A percentile compares a stretch with the other conserved stretches of the same genome.
These are phyloP conservation scores for Oryza meridionalis DNA, from an alignment of 176 grass and related monocot species.

Conservation along the genomic window DNA sequence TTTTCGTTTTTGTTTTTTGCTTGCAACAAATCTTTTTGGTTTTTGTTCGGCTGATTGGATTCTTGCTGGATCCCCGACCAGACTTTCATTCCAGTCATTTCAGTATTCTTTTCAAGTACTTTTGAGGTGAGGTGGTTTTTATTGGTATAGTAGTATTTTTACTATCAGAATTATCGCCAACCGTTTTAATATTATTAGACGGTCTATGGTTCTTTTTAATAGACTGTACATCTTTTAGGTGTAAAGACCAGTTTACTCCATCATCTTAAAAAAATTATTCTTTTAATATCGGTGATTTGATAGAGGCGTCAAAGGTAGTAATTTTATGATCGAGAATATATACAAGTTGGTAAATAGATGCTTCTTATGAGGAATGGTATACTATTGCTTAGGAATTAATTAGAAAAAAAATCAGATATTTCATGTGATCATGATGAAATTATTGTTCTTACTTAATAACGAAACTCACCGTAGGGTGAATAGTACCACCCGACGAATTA, in stretches of 20 bases:
- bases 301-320: no score
- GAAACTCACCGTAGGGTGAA: no score
- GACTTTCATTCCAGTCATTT: conserved; percentile 5
- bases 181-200: background rate
- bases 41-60: conserved; percentile 5
- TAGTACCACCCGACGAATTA: no score
- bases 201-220: background rate
- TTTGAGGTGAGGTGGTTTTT: no score
- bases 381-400: background rate
- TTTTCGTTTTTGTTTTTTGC: background rate
- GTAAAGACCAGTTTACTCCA: no score
- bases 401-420: no score
- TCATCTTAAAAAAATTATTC: no score
- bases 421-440: no score
- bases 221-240: no score
- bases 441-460: no score
- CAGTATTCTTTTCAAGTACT: background rate
- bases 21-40: background rate
- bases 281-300: background rate
- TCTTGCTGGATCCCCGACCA: conserved; percentile 1
- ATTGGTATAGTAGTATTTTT: no score
- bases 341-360: background rate
- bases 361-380: background rate
- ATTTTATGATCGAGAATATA: background rate
- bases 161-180: no score